Base-by-base conservation (phyloP, 2,329 filamentous ascomycete genomes). In the Monilinia laxa region DNA sequence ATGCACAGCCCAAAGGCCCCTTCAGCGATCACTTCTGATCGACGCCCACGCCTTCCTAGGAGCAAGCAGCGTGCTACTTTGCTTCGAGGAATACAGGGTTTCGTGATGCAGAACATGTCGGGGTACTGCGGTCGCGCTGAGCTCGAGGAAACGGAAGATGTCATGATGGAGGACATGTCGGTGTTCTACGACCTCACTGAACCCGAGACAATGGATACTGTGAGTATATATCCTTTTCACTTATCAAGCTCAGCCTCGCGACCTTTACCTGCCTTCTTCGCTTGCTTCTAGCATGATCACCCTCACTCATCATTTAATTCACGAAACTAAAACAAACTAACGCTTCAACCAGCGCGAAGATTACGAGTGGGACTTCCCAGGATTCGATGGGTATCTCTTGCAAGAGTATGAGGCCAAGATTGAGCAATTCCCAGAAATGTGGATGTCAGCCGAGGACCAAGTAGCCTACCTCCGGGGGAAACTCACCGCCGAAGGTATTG, bases 371-470 rank as follows among this genome's bases (percentile, higher is more conserved):
- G n/a, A 38, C 16, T 62, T 25, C 58, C 12, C 47, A 7, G 58
- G 58, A 25, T 62, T 62, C 58, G 23, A 62, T 38, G 58, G 45
- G 47, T 62, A 62, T 62, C 58, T 62, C 20, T 25, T 51, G 58
- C 28, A 62, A 52, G 58, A 62, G 31, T 35, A 18, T 1, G 2
- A 1, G 2, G 31, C 9, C 47, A 62, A 62, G 47, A 4, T 9
- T 6, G n/a, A 4, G 16, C 12, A 38, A 38, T 62, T 62, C 10
- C 45, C 45, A 51, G 45, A 62, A n/a, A 62, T 62, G 58, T 14
- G 18, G 18, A 38, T 62, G 45, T 18, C 31, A 20, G n/a, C 28
- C 2, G 28, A 20, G n/a, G 11, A n/a, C n/a, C 10, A 23, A 14
- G 3, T 51, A 4, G 9, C 25, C 3, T 62, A 51, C 31, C 6